A percentile compares a stretch with the other conserved stretches of the same genome.
Conservation (phyloP, 768 basidiomycete genomes). For the Mycena haematopus region DNA sequence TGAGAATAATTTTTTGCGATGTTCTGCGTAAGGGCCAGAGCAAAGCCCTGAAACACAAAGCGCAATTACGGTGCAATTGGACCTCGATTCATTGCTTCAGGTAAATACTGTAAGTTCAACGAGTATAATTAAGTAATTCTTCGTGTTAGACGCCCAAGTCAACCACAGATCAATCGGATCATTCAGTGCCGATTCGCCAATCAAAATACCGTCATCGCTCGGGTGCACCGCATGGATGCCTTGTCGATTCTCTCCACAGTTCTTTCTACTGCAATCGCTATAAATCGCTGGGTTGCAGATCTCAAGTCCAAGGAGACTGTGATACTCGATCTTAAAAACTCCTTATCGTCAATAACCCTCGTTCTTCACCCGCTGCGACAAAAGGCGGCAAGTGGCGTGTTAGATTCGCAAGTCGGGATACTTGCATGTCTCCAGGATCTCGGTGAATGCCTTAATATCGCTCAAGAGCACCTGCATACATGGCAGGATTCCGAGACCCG, state of each 20-base stretch:
- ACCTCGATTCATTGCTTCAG: too few species aligned
- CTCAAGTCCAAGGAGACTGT: slow-evolving; percentile 18
- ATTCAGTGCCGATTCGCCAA: too few species aligned
- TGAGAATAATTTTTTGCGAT: too few species aligned
- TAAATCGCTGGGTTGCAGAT: slow-evolving; percentile 10
- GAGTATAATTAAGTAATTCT: too few species aligned
- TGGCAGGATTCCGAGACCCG: slow-evolving; percentile 19
- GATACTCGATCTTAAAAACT: slow-evolving; percentile 14
- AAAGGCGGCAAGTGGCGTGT: slow-evolving; percentile 14
- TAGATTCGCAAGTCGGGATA: slow-evolving; percentile 13
- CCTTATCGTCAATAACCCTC: slow-evolving; percentile 7
- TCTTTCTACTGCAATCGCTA: slow-evolving; percentile 17
- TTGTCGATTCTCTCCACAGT: slow-evolving; percentile 22
- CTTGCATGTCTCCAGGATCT: slow-evolving; percentile 19
- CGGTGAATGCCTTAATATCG: slow-evolving; percentile 3
- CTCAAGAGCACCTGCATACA: slow-evolving; percentile 15
- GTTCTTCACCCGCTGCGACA: slow-evolving; percentile 15
- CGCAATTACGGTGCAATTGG: too few species aligned
- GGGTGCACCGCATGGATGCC: slow-evolving; percentile 6
- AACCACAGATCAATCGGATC: too few species aligned
- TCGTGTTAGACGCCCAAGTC: too few species aligned
- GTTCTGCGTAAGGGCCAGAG: too few species aligned
- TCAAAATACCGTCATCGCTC: too few species aligned
- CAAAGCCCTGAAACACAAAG: too few species aligned
- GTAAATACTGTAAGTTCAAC: too few species aligned